Evolutionary conservation across 1,284 basidiomycete species (phyloP).

Genomic region (Papiliotrema fonsecae): DNA sequence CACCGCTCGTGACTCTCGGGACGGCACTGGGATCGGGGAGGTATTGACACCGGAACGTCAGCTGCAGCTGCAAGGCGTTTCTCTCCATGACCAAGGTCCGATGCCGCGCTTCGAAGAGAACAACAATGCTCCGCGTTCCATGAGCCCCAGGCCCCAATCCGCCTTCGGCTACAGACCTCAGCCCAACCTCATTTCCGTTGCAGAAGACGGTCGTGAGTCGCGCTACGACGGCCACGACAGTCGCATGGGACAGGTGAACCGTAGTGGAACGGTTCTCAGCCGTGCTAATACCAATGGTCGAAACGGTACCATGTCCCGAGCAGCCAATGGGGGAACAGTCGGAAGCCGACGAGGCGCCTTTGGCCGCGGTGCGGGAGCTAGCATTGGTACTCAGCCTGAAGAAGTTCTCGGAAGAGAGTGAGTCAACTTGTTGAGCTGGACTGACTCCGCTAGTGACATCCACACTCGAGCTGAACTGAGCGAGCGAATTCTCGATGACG

Average conservation of each 20-base stretch:
- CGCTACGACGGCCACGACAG: constrained; percentile 17
- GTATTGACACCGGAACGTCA: constrained; percentile 28
- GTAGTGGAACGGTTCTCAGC: constrained; percentile 25
- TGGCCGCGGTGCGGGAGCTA: constrained; percentile 41
- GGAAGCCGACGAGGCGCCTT: constrained; percentile 40
- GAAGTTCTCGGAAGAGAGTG: constrained; percentile 43
- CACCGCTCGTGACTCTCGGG: constrained; percentile 3
- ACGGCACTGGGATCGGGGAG: constrained; percentile 26
- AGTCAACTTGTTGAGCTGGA: constrained; percentile 7
- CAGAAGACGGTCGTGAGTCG: constrained; percentile 17
- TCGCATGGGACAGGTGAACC: constrained; percentile 16
- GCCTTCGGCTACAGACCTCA: constrained; percentile 32
- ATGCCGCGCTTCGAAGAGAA: constrained; percentile 19
- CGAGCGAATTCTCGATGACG: constrained; percentile 36
- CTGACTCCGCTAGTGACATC: constrained; percentile 30
- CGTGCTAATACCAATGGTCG: constrained; percentile 31
- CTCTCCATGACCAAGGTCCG: constrained; percentile 17
- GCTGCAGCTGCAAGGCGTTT: constrained; percentile 29
- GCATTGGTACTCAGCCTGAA: constrained; percentile 44
- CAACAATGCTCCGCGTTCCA: constrained; percentile 8
- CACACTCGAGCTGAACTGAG: constrained; percentile 40
- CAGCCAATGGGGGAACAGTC: constrained; percentile 40
- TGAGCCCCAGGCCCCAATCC: constrained; percentile 23
- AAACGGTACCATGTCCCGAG: constrained; percentile 33
- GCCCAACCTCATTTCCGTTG: constrained; percentile 24